A percentile compares a stretch with the other conserved stretches of the same genome.
These are phyloP conservation scores for Neurospora sp. DNA, from an alignment of 495 filamentous ascomycete genomes.

Conservation along the genomic window DNA sequence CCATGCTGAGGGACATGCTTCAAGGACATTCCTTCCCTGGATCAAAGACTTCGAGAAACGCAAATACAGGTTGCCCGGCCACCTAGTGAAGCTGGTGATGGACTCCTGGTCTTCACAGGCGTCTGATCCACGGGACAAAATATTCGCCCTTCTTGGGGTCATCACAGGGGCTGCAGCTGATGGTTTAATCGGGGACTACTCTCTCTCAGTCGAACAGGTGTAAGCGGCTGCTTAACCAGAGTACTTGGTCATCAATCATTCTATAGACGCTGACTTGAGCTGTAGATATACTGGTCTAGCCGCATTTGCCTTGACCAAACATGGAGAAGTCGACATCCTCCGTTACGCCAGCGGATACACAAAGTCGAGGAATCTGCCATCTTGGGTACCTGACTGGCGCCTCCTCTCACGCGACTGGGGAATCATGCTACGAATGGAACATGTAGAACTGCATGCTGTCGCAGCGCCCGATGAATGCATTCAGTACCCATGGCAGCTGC, in stretches of 20 bases:
- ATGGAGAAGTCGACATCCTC: constrained; percentile 1
- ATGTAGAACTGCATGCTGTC: neutral
- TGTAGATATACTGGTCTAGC: constrained; percentile 11
- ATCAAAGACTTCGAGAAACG: constrained; percentile 4
- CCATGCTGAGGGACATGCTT: neutral
- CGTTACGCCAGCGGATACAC: constrained; percentile 9
- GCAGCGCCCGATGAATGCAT: neutral
- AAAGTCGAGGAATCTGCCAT: constrained; percentile 9
- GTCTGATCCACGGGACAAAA: constrained; percentile 19
- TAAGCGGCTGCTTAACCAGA: neutral
- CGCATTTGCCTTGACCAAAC: constrained; percentile 6
- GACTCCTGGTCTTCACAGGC: constrained; percentile 13
- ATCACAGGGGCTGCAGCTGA: constrained; percentile 8
- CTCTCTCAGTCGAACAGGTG: constrained; percentile 9
- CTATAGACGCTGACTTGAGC: neutral
- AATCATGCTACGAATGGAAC: constrained; percentile 4
- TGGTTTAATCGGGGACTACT: constrained; percentile 15
- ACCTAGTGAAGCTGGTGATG: constrained; percentile 12
- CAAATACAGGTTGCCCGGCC: constrained; percentile 8
- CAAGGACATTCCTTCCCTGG: constrained; percentile 8
- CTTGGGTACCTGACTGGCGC: constrained; percentile 16
- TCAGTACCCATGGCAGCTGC: neutral
- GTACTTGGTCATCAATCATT: neutral
- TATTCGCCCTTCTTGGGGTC: constrained; percentile 19
- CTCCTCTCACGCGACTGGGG: constrained; percentile 7